A percentile compares a stretch with the other conserved stretches of the same genome.
These are phyloP conservation scores for Soucietia sequanensis DNA, from an alignment of 805 yeast genomes.

Conservation along the genomic window DNA sequence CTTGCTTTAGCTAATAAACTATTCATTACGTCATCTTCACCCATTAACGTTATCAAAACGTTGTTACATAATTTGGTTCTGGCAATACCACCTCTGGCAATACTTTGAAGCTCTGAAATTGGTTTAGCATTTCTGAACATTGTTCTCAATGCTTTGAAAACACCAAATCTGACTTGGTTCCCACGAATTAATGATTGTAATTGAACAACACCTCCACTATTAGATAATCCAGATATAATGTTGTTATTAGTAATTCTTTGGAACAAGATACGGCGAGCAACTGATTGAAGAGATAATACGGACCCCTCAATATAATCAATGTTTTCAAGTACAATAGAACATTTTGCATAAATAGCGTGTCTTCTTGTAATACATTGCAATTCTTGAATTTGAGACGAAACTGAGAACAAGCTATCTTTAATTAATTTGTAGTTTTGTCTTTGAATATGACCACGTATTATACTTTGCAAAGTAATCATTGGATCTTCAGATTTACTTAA, in stretches of 20 bases:
- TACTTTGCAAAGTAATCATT: slow-evolving; percentile 39
- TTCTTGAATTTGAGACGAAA: slow-evolving; percentile 18
- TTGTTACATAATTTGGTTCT: slow-evolving; percentile 43
- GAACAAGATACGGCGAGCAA: slow-evolving; percentile 24
- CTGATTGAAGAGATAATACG: slow-evolving; percentile 28
- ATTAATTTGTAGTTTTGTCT: slow-evolving; percentile 19
- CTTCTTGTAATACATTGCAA: slow-evolving; percentile 40
- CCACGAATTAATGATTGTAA: slow-evolving; percentile 44
- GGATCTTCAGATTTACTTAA: slow-evolving; percentile 12
- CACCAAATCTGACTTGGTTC: slow-evolving; percentile 23
- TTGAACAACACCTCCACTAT: slow-evolving; percentile 18
- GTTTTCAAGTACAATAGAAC: slow-evolving; percentile 21
- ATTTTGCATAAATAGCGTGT: slow-evolving; percentile 16
- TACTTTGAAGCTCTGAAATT: slow-evolving; percentile 36
- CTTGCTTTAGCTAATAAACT: slow-evolving; percentile 42
- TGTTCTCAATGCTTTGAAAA: slow-evolving; percentile 10
- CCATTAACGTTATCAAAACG: slow-evolving; percentile 40
- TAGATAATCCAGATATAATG: slow-evolving; percentile 16
- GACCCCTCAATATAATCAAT: slow-evolving; percentile 18
- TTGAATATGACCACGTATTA: slow-evolving; percentile 37
- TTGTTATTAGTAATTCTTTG: slow-evolving; percentile 13
- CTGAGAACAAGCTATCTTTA: slow-evolving; percentile 8
- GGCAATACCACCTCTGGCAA: slow-evolving; percentile 45
- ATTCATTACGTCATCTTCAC: slow-evolving; percentile 37
- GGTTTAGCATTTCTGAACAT: slow-evolving; percentile 5